Conservation (phyloP, 2,329 filamentous ascomycete species). For the Neonectria neomacrospora region DNA sequence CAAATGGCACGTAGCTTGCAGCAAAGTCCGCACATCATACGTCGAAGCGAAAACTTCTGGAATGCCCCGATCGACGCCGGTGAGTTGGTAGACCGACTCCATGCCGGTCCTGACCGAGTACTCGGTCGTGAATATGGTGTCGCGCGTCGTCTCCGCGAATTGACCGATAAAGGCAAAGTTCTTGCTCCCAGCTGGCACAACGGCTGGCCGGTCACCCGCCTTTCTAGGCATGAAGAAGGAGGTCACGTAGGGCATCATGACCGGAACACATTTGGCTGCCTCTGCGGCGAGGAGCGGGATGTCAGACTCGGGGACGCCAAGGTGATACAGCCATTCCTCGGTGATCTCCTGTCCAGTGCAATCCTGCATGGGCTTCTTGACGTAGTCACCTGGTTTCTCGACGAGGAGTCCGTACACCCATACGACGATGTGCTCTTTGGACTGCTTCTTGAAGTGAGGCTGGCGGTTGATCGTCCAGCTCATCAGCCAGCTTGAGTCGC, state of each 20-base stretch:
- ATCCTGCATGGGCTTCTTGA: conserved; percentile 34
- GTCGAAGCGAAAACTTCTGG: conserved; percentile 32
- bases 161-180: conserved; percentile 34
- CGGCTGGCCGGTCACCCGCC: conserved; percentile 24
- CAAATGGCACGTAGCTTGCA: conserved; percentile 20
- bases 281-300: conserved; percentile 26
- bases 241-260: conserved; percentile 32
- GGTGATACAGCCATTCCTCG: conserved; percentile 30
- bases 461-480: conserved; percentile 32
- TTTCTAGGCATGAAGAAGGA: conserved; percentile 31
- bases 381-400: conserved; percentile 26
- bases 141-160: conserved; percentile 31
- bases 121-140: conserved; percentile 41
- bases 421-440: conserved; percentile 23
- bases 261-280: conserved; percentile 25
- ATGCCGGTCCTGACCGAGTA: conserved; percentile 52
- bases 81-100: conserved; percentile 49
- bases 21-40: conserved; percentile 21
- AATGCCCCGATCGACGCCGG: conserved; percentile 23
- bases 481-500: conserved; percentile 29
- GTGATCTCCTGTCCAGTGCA: conserved; percentile 29
- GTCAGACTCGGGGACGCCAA: conserved; percentile 23
- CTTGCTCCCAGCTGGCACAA: conserved; percentile 10
- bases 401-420: conserved; percentile 30
- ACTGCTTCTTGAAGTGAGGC: conserved; percentile 31